Base-by-base conservation (phyloP, 2,329 filamentous ascomycete genomes). In the Colletotrichum sp. region DNA sequence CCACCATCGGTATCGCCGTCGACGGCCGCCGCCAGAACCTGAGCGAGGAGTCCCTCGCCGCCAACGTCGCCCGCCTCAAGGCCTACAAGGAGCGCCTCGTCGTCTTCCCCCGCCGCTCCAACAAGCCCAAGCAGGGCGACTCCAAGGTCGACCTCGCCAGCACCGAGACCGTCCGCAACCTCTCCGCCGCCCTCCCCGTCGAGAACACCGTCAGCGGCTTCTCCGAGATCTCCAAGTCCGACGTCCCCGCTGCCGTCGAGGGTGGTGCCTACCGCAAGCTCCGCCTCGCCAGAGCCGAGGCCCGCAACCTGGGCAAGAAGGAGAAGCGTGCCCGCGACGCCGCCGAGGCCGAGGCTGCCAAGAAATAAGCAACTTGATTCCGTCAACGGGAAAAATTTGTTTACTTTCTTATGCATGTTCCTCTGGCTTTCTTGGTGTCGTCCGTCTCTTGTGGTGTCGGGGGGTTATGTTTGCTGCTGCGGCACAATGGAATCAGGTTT, bases 11-110 rank as follows among this genome's bases (percentile, higher is more conserved):
- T 88, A 99, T 99, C 89, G 88, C 95, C 81, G 96, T 99, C 90
- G 97, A 99, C 89, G 91, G 93, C 88, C 96, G 97, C 90, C 96
- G 97, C 88, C 93, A 95, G 91, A 99, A 99, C 93, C 94, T 98
- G 85, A 97, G 94, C 85, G 95, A 98, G 91, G 97, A 99, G 93
- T 94, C 94, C 81, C 94, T 99, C 84, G 92, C 95, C 87, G 92
- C 92, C 92, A 99, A 99, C 90, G 96, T 99, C 83, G 94, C 94
- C 88, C 97, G 97, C 86, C 95, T 99, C 86, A 96, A 98, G 93
- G 95, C 95, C 87, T 99, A 98, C 96, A 95, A 94, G 91, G 93
- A 94, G 86, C 95, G 96, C 86, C 91, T 99, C 85, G 98, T 99
- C 87, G 93, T 99, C 87, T 98, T 99, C 92, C 97, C 97, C 86